These are phyloP conservation scores for Chlamydomonas sphaeroides DNA, from an alignment of 139 green algal species.

Conservation along the genomic window DNA sequence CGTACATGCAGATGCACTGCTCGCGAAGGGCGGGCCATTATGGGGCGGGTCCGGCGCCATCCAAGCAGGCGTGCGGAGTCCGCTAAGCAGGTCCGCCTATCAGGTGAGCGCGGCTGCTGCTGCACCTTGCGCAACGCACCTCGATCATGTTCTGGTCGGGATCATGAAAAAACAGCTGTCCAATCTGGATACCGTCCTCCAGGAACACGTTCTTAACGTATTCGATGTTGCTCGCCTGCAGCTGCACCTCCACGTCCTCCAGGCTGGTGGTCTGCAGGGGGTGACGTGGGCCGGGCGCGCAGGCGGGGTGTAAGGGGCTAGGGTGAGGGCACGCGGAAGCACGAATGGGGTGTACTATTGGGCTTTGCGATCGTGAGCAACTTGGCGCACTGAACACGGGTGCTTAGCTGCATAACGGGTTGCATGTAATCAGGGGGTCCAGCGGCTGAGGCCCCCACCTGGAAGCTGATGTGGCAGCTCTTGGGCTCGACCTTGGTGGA, in stretches of 20 bases:
- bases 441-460: conserved; percentile 50
- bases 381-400: too few species aligned
- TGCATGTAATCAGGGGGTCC: neutral
- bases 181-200: conserved; percentile 46
- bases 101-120: too few species aligned
- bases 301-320: too few species aligned
- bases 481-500: conserved; percentile 66
- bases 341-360: too few species aligned
- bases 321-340: too few species aligned
- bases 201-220: conserved; percentile 54
- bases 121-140: too few species aligned
- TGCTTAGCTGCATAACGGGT: neutral
- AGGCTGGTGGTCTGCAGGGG: conserved; percentile 64
- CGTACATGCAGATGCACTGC: neutral
- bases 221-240: conserved; percentile 37
- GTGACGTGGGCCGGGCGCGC: too few species aligned
- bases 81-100: too few species aligned
- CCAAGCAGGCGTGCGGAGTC: too few species aligned
- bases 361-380: too few species aligned
- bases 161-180: conserved; percentile 79
- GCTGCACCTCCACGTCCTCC: conserved; percentile 48
- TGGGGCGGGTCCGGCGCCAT: too few species aligned
- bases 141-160: conserved; percentile 82
- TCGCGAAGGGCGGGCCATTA: too few species aligned
- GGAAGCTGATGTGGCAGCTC: conserved; percentile 79